Conservation (phyloP, 257 asterid genomes). For the Verbascum thapsus region DNA sequence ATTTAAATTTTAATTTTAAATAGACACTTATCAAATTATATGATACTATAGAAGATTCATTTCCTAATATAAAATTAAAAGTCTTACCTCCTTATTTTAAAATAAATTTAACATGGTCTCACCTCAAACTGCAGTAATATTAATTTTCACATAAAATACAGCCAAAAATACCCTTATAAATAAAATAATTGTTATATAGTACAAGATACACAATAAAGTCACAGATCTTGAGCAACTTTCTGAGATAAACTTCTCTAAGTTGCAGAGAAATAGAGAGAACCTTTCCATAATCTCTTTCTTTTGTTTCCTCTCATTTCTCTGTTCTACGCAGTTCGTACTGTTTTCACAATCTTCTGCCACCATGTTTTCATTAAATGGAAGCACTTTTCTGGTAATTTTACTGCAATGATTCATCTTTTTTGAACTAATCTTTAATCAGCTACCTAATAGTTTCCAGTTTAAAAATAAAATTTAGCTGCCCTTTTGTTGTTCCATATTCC, state of each 20-base stretch:
- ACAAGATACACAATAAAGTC: background rate
- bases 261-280: slow-evolving; percentile 35
- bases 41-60: no score
- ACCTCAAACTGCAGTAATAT: no score
- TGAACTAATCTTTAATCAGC: background rate
- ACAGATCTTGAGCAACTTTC: slow-evolving; percentile 15
- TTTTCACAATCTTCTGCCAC: slow-evolving; percentile 29
- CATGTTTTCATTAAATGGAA: slow-evolving; percentile 75
- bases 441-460: background rate
- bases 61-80: no score
- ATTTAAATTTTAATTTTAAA: no score
- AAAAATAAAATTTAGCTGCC: no score
- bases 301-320: slow-evolving; percentile 27
- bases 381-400: slow-evolving; percentile 60
- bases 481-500: no score
- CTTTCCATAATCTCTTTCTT: slow-evolving; percentile 20
- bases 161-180: background rate
- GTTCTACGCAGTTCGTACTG: no score
- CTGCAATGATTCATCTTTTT: slow-evolving; percentile 10
- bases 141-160: no score
- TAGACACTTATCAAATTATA: no score
- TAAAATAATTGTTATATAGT: background rate
- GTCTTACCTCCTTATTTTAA: no score
- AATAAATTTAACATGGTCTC: no score
- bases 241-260: slow-evolving; percentile 35